Evolutionary conservation across 2,329 filamentous ascomycete species (phyloP).

Genomic region (Xylariales sp.): DNA sequence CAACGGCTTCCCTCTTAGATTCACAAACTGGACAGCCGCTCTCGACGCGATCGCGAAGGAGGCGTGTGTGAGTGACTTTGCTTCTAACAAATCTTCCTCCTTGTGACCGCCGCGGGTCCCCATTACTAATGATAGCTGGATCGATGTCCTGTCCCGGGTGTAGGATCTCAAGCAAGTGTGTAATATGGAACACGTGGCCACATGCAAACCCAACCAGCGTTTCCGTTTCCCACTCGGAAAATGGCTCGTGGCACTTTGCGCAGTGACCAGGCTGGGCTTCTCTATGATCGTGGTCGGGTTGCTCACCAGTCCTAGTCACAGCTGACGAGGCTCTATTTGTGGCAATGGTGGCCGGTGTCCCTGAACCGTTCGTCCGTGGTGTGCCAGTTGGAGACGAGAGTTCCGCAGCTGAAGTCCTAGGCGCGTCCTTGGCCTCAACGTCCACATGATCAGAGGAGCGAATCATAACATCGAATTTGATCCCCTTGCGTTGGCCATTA

Average conservation of each 20-base stretch:
- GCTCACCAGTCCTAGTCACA: slow-evolving; percentile 41
- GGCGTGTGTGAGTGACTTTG: slow-evolving; percentile 87
- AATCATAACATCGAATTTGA: slow-evolving; percentile 84
- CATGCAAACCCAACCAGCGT: slow-evolving; percentile 84
- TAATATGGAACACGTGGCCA: slow-evolving; percentile 83
- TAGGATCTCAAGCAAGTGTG: slow-evolving; percentile 72
- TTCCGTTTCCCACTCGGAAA: slow-evolving; percentile 72
- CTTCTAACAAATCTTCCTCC: slow-evolving; percentile 77
- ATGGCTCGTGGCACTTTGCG: slow-evolving; percentile 66
- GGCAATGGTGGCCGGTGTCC: slow-evolving; percentile 36
- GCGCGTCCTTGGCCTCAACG: slow-evolving; percentile 55
- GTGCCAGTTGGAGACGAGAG: slow-evolving; percentile 38
- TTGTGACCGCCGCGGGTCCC: slow-evolving; percentile 50
- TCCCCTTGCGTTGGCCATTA: slow-evolving; percentile 81
- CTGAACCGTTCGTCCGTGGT: slow-evolving; percentile 41
- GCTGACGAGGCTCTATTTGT: slow-evolving; percentile 4
- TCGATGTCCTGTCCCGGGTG: slow-evolving; percentile 58
- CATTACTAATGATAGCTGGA: slow-evolving; percentile 46
- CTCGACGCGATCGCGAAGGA: slow-evolving; percentile 77
- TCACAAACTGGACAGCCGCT: slow-evolving; percentile 73
- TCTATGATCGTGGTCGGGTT: slow-evolving; percentile 48
- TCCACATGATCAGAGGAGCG: slow-evolving; percentile 58
- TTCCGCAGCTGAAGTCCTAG: slow-evolving; percentile 42
- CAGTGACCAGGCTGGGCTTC: slow-evolving; percentile 66
- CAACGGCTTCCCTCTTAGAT: slow-evolving; percentile 47